These are phyloP conservation scores for Achaetomiella virescens DNA, from an alignment of 495 filamentous ascomycete genomes.

Conservation along the genomic window DNA sequence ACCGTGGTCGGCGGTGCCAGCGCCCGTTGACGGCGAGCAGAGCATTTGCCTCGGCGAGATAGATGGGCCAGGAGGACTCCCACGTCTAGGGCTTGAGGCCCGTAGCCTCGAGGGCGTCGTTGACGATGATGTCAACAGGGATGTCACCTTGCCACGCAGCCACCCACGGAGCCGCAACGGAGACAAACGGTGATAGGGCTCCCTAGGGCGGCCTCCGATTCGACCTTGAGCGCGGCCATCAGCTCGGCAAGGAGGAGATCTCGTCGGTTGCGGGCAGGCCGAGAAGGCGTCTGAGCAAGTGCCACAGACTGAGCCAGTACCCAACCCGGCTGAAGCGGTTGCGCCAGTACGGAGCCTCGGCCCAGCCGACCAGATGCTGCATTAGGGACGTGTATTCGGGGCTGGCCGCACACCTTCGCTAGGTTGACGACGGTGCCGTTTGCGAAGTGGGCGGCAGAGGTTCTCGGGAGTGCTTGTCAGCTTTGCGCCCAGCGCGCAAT, in stretches of 20 bases:
- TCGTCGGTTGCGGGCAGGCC: neutral
- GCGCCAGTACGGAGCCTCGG: neutral
- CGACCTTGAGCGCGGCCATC: neutral
- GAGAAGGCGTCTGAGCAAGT: neutral
- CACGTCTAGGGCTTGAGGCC: neutral
- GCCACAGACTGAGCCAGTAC: neutral
- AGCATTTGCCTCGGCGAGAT: neutral
- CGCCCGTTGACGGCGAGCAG: neutral
- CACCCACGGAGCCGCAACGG: neutral
- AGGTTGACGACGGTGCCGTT: neutral
- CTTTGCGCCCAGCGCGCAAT: no score
- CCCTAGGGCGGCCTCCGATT: neutral
- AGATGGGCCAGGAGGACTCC: neutral
- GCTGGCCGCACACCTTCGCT: neutral
- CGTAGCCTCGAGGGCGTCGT: neutral
- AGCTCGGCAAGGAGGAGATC: neutral
- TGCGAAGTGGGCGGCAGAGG: neutral
- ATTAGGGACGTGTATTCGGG: neutral
- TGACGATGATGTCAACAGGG: neutral
- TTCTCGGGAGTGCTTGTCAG: neutral
- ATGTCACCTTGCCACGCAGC: neutral
- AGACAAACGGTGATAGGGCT: neutral
- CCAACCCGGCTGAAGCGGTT: neutral
- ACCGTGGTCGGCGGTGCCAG: neutral
- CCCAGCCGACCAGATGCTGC: neutral